A percentile compares a stretch with the other conserved stretches of the same genome.
phyloP scores from a whole-genome alignment of 805 yeast genomes.

The Candida saitoana region DNA sequence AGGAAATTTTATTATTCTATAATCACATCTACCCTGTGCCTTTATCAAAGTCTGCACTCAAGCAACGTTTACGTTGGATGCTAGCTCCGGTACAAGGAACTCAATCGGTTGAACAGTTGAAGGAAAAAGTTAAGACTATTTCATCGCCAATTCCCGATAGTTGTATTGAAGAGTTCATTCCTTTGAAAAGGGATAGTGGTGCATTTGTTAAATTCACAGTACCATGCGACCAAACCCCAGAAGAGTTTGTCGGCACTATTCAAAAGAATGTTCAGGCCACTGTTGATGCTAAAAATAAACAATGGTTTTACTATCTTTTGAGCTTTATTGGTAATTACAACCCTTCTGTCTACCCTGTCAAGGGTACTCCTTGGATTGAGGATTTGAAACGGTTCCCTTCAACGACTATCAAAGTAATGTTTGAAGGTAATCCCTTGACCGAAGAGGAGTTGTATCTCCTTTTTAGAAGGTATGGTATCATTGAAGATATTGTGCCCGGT shows the following conservation, averaged over 20 bases:
- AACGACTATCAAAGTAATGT: constrained; percentile 55
- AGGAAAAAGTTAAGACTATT: constrained; percentile 14
- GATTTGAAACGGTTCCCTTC: constrained; percentile 80
- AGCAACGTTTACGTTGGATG: constrained; percentile 18
- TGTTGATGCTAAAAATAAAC: constrained; percentile 7
- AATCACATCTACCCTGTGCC: constrained; percentile 33
- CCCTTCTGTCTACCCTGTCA: constrained; percentile 66
- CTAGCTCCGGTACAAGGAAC: constrained; percentile 12
- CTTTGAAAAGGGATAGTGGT: constrained; percentile 85
- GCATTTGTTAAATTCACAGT: constrained; percentile 78
- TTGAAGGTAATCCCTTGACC: constrained; percentile 70
- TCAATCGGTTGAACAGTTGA: constrained; percentile 14
- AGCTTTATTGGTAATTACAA: constrained; percentile 17
- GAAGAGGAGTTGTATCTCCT: constrained; percentile 79
- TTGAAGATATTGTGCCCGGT: constrained; percentile 64
- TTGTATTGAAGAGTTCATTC: constrained; percentile 56
- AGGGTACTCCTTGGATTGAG: constrained; percentile 95
- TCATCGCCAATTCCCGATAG: constrained; percentile 30
- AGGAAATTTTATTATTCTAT: constrained; percentile 33
- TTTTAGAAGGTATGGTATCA: constrained; percentile 83
- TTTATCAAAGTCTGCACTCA: constrained; percentile 19
- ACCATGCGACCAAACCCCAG: constrained; percentile 47
- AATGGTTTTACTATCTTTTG: constrained; percentile 8
- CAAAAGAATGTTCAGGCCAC: constrained; percentile 39
- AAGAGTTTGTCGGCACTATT: constrained; percentile 52